Conservation (phyloP, 176 grass and related monocot genomes). For the Tuctoria greenei region DNA sequence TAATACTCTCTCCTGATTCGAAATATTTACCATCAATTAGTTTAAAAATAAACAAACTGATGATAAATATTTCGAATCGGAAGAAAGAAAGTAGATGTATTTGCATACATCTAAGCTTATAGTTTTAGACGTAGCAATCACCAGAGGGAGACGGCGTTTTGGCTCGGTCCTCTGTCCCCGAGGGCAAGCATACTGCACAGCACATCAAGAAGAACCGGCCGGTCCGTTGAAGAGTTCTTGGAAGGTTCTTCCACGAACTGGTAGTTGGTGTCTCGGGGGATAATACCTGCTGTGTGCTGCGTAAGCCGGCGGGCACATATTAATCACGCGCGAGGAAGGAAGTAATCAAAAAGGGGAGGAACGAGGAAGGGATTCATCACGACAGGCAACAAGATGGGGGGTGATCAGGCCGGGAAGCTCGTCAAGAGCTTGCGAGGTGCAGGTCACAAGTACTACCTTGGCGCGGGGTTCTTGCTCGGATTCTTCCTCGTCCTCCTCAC, state of each 20-base stretch:
- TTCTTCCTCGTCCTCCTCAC: slow-evolving; percentile 78
- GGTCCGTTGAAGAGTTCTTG: slow-evolving; percentile 49
- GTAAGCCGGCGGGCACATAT: slow-evolving; percentile 11
- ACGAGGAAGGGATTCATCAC: slow-evolving; percentile 1
- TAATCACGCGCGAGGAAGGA: not conserved
- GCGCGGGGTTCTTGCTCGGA: slow-evolving; percentile 59
- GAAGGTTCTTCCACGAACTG: slow-evolving; percentile 50
- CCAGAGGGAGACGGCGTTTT: slow-evolving; percentile 5
- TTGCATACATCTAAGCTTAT: not conserved
- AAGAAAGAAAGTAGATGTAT: no score
- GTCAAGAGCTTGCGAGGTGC: slow-evolving; percentile 53
- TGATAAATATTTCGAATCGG: no score
- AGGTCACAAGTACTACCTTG: slow-evolving; percentile 64
- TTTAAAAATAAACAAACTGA: no score
- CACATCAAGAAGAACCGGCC: slow-evolving; percentile 29
- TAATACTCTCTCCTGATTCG: no score
- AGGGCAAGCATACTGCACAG: slow-evolving; percentile 21
- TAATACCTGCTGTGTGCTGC: not conserved
- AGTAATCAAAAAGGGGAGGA: not conserved
- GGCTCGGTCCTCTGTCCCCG: slow-evolving; percentile 13
- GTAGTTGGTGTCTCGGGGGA: slow-evolving; percentile 28
- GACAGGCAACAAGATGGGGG: slow-evolving; percentile 43
- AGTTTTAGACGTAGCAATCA: slow-evolving; percentile 38
- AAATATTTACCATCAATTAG: no score
- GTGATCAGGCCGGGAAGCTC: slow-evolving; percentile 52